Base-by-base conservation (phyloP, 805 yeast genomes). In the Candida sphagnicola region DNA sequence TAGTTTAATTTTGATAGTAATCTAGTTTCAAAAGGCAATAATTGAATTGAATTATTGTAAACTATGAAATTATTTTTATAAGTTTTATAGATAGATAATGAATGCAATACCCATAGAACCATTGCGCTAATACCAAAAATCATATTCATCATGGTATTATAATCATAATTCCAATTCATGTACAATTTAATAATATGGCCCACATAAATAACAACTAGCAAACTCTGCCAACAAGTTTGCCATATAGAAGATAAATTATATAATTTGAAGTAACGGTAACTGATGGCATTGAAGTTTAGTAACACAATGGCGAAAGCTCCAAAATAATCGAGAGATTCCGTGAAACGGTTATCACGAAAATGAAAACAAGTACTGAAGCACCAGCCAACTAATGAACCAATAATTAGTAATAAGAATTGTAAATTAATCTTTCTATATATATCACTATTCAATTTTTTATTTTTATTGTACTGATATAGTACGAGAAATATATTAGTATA, bases 321-420 rank as follows among this genome's bases (percentile, higher is more conserved):
- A 35, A 55, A 54, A 46, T 69, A 69, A 42, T 69, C 74, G 28
- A 68, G 43, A 3, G 66, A 54, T 42, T 69, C 74, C 4, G 74
- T 66, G 8, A 53, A 5, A 0, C 66, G 49, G 23, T 48, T 50
- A 41, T 69, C 74, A 28, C 71, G 48, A 13, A 56, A 56, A 42
- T 69, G 74, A 44, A 66, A 69, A 11, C 66, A 28, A 4, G 60
- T 50, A 38, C 71, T 64, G 40, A 56, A 61, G 1, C 42, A 26
- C 74, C 74, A 69, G 1, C 71, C 74, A 4, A 53, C 30, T 37
- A 64, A 41, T 5, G 64, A 53, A 2, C 63, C 49, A 2, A 45
- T 31, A 5, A 67, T 34, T 18, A 65, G 48, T 3, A 47, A 30
- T 15, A 61, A 39, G 39, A 61, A 67, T 43, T 67, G 72, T 6